Percentiles rank a stretch among this genome's conserved stretches.
phyloP scores from a whole-genome alignment of 345 rosid genomes.

The Citropsis articulata region DNA sequence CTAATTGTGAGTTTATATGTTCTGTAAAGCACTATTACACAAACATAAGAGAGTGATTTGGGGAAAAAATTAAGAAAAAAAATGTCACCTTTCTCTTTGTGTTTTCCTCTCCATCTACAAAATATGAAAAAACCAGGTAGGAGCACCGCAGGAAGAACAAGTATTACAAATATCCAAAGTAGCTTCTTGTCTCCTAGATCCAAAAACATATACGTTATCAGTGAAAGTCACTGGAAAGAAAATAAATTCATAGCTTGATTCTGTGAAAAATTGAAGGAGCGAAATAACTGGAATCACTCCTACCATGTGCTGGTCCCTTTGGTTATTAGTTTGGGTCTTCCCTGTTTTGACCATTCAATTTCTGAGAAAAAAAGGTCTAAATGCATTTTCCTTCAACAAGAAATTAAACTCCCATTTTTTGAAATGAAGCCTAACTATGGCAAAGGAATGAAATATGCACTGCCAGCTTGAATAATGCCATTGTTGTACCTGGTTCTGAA shows the following conservation, averaged over 20 bases:
- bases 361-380: not conserved
- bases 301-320: not conserved
- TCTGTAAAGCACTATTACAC: not conserved
- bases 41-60: not conserved
- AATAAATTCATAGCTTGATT: not conserved
- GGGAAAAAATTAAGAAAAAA: too few relatives aligned
- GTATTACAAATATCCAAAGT: not conserved
- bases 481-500: slow-evolving; percentile 21
- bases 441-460: not conserved
- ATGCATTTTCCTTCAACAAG: not conserved
- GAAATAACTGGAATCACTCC: not conserved
- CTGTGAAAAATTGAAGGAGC: not conserved
- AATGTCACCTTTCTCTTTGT: slow-evolving; percentile 9
- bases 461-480: not conserved
- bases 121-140: not conserved
- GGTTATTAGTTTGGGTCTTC: not conserved
- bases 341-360: not conserved
- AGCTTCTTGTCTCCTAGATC: not conserved
- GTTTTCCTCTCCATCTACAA: slow-evolving; percentile 6
- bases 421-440: not conserved
- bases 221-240: not conserved
- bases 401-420: not conserved
- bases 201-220: not conserved
- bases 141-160: not conserved
- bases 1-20: not conserved